Evolutionary conservation across 441 rosid genomes (phyloP).

Genomic region (Pelargonium citronellum): DNA sequence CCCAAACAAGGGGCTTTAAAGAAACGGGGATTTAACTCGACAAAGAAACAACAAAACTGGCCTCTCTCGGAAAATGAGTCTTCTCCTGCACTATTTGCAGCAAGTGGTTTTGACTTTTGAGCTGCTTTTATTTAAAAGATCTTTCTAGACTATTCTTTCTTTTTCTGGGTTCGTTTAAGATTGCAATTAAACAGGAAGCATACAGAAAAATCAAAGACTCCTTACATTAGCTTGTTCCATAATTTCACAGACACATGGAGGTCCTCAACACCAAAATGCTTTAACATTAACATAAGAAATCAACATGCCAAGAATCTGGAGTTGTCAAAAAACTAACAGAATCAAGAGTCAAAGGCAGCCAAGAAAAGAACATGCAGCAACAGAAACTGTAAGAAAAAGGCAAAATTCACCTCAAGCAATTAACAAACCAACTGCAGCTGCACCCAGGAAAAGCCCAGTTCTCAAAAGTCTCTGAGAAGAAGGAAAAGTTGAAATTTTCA

Average conservation of each 20-base stretch:
- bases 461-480: background rate
- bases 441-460: conserved; percentile 1
- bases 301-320: conserved; percentile 2
- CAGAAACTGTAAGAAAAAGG: background rate
- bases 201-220: background rate
- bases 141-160: background rate
- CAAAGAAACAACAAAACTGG: background rate
- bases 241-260: background rate
- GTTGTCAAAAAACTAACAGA: background rate
- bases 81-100: background rate
- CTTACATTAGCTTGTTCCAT: background rate
- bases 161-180: conserved; percentile 4
- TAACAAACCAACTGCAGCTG: background rate
- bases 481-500: conserved; percentile 4
- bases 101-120: background rate
- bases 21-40: background rate
- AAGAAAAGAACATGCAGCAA: background rate
- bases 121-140: background rate
- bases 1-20: background rate
- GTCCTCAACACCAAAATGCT: background rate
- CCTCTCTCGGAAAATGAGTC: background rate
- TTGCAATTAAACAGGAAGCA: background rate
- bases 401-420: conserved; percentile 3
- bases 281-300: background rate
- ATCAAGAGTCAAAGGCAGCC: background rate